A percentile compares a stretch with the other conserved stretches of the same genome.
Evolutionary conservation across 176 grass and related monocot species (phyloP).

Genomic region (Neostapfia colusana): DNA sequence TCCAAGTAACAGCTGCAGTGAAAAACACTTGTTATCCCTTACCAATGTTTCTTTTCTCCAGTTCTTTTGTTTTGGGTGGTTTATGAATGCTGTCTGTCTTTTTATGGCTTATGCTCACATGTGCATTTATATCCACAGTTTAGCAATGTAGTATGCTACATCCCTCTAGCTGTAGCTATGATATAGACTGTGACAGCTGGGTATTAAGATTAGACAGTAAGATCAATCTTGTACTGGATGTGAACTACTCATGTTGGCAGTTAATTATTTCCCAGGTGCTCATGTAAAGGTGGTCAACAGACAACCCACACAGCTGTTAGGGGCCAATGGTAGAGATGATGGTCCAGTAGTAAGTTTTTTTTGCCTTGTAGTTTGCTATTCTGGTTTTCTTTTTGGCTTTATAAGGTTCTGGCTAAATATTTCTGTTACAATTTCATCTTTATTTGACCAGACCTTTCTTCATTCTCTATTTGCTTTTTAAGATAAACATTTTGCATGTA

Average conservation of each 20-base stretch:
- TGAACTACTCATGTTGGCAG: conserved; percentile 23
- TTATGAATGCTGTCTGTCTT: background rate
- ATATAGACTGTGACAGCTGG: conserved; percentile 4
- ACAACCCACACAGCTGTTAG: conserved; percentile 56
- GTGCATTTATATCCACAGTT: conserved; percentile 7
- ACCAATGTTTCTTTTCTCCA: background rate
- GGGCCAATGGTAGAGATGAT: conserved; percentile 74
- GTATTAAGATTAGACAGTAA: conserved; percentile 4
- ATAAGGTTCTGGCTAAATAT: background rate
- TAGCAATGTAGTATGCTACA: conserved; percentile 4
- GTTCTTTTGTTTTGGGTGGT: background rate
- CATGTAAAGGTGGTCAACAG: conserved; percentile 54
- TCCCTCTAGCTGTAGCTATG: conserved; percentile 1
- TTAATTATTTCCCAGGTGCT: conserved; percentile 55
- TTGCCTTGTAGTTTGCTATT: conserved; percentile 24
- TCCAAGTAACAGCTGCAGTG: conserved; percentile 11
- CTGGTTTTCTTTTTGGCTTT: background rate
- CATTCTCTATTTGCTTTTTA: conserved; percentile 9
- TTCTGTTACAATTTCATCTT: conserved; percentile 2
- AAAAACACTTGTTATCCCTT: conserved; percentile 5
- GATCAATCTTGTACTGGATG: conserved; percentile 21
- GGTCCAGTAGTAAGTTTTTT: conserved; percentile 62
- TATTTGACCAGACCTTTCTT: background rate
- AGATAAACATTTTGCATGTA: conserved; percentile 14
- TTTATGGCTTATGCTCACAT: conserved; percentile 32